phyloP scores from a whole-genome alignment of 768 basidiomycete genomes.

The Trametes maxima region DNA sequence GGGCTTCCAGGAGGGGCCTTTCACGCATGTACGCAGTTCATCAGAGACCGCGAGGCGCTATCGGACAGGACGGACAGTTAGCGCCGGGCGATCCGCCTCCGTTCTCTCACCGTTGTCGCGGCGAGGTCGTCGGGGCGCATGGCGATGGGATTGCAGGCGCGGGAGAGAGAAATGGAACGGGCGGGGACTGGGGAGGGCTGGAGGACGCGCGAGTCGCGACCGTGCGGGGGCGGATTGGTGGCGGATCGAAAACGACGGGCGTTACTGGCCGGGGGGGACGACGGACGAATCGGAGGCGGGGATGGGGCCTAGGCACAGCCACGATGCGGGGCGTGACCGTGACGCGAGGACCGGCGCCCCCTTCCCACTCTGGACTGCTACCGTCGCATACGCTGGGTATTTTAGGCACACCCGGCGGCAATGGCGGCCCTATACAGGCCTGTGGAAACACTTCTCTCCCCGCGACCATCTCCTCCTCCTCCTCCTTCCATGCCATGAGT shows the following conservation, averaged over 20 bases:
- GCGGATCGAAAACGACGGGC: no score
- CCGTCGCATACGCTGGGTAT: neutral
- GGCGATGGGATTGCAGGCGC: no score
- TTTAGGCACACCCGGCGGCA: constrained; percentile 11
- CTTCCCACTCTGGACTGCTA: neutral
- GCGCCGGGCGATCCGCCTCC: neutral
- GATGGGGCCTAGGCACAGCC: neutral
- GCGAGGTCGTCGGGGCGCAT: no score
- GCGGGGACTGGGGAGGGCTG: no score
- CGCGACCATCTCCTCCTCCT: neutral
- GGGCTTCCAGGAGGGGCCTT: no score
- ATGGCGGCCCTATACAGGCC: neutral
- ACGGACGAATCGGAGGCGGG: neutral
- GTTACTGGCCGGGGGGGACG: neutral
- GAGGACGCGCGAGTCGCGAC: no score
- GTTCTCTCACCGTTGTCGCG: neutral
- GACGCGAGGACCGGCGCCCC: neutral
- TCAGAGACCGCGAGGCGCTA: constrained; percentile 1
- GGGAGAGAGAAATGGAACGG: no score
- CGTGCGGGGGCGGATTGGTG: no score
- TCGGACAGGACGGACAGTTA: constrained; percentile 1
- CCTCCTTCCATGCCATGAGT: constrained; percentile 22
- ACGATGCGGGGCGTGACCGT: neutral
- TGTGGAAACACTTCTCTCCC: neutral
- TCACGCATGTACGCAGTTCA: neutral